Conservation (phyloP, 129 eudicot species). For the Flaveria linearis region DNA sequence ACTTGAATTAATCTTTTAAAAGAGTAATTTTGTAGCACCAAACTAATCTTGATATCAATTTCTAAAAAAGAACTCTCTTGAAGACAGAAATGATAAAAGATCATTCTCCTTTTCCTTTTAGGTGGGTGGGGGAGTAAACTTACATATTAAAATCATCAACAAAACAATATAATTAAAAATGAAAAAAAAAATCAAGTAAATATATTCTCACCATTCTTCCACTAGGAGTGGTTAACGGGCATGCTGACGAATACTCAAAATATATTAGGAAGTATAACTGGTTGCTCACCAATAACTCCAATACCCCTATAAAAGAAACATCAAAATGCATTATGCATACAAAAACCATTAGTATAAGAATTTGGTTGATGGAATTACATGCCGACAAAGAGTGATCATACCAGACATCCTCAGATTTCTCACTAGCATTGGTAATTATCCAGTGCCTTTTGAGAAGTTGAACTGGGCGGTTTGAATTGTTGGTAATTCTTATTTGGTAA, state of each 20-base stretch:
- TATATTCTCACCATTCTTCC: conserved; percentile 84
- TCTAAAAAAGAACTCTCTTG: too few relatives aligned
- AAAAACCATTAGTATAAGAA: conserved; percentile 1
- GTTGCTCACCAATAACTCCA: conserved; percentile 98
- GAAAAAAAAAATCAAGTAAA: background rate
- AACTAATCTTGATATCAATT: background rate
- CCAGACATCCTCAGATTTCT: conserved; percentile 88
- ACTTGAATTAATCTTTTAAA: background rate
- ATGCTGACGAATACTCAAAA: conserved; percentile 95
- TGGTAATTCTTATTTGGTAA: conserved; percentile 89
- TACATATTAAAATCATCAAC: background rate
- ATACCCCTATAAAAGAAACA: conserved; percentile 61
- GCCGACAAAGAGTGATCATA: conserved; percentile 34
- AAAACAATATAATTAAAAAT: background rate
- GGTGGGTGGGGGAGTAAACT: background rate
- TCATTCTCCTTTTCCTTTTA: background rate
- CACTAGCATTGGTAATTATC: conserved; percentile 94
- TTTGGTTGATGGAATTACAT: background rate
- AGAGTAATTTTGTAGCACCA: too few relatives aligned
- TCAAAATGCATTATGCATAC: background rate
- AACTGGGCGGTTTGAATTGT: conserved; percentile 81
- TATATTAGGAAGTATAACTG: conserved; percentile 85
- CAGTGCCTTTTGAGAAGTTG: conserved; percentile 93
- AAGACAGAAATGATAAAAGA: background rate
- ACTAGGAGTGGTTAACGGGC: conserved; percentile 85